Conservation (phyloP, 345 rosid genomes). For the Garcia nutans region DNA sequence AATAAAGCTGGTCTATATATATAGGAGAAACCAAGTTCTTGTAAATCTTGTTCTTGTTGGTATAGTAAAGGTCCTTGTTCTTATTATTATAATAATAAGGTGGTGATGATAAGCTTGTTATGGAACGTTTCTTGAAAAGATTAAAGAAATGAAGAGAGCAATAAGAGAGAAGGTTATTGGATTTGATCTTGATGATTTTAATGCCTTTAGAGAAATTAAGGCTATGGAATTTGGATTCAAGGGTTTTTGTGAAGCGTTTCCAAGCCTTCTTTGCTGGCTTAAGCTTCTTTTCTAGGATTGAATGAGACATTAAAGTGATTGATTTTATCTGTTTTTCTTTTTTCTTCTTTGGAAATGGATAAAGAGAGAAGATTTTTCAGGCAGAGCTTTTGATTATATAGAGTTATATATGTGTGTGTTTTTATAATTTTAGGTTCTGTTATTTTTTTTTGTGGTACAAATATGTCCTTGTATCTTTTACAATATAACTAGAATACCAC, state of each 20-base stretch:
- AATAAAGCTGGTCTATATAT: conserved; percentile 50
- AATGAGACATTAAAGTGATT: conserved; percentile 37
- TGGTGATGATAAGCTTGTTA: conserved; percentile 19
- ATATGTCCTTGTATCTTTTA: not conserved
- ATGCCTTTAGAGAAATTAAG: conserved; percentile 40
- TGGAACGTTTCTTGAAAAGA: conserved; percentile 46
- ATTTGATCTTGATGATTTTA: conserved; percentile 29
- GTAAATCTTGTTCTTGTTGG: conserved; percentile 22
- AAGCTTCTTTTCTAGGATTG: conserved; percentile 56
- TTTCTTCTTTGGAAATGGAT: not conserved
- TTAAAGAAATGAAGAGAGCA: conserved; percentile 42
- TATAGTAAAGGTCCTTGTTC: not conserved
- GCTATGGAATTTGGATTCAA: conserved; percentile 49
- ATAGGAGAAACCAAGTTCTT: conserved; percentile 28
- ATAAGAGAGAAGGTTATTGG: conserved; percentile 44
- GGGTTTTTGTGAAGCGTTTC: conserved; percentile 44
- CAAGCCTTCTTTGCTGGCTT: conserved; percentile 60
- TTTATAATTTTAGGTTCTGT: not conserved
- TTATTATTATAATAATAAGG: not conserved
- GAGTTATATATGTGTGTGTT: not conserved
- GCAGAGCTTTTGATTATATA: not conserved
- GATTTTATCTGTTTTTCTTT: no score
- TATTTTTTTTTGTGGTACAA: not conserved
- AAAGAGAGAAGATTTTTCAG: not conserved
- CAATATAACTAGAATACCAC: not conserved